Base-by-base conservation (phyloP, 148 eudicot species). In the Drosera capensis region DNA sequence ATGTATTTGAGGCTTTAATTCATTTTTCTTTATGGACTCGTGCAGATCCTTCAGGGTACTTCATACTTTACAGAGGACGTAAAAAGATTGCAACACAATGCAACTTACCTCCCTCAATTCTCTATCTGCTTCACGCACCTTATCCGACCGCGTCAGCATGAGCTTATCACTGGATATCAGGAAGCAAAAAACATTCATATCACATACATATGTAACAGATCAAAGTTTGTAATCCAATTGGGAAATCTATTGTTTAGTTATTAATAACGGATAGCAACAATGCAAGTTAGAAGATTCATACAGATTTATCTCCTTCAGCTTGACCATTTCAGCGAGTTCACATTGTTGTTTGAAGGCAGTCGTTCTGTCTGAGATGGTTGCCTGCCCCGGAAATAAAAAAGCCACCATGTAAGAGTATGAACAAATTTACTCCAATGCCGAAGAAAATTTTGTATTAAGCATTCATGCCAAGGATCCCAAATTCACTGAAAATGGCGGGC, bases 251-350 rank as follows among this genome's bases (percentile, higher is more conserved):
- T 28, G 9, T 9, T 3, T 28, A 4, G 9, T 3, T 4, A 28
- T 28, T 3, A 3, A 28, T 28, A 28, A 28, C 31, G 9, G 31
- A 28, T 3, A 28, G 31, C 9, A 28, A 28, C 31, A 25, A 17
- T 5, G 17, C 43, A 21, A 48, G 28, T 31, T 22, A 39, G 22
- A 41, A 52, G 43, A 58, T 42, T 25, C 92, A 43, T 80, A 90
- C 97, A 90, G 59, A 55, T 84, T 86, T 26, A 90, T 90, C 65
- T 84, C 93, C 75, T 90, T 90, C 56, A 90, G 67, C 70, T 84
- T 90, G 43, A 80, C 73, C 41, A 87, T 66, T 53, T 90, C 97
- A 15, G 85, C 73, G 48, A 90, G 75, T 73, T 90, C 93, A 62
- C 74, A 90, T 48, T 80, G 93, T 58, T 73, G 87, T 71, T 56